phyloP scores from a whole-genome alignment of 768 basidiomycete species.

The Kwoniella sp. region DNA sequence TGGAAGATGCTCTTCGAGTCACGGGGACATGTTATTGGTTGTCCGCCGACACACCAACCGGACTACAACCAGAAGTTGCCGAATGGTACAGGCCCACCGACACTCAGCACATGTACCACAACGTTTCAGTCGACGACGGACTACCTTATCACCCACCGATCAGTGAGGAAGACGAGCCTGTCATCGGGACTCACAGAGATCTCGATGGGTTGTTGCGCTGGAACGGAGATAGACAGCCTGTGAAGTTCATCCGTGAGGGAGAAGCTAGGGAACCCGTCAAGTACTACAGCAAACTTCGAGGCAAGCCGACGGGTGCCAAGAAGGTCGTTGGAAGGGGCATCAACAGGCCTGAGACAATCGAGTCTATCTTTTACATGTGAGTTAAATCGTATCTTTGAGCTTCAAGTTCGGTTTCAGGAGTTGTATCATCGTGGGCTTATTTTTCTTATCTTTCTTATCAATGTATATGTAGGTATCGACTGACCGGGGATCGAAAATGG shows the following conservation, averaged over 20 bases:
- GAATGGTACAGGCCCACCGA: slow-evolving; percentile 40
- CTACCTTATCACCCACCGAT: slow-evolving; percentile 4
- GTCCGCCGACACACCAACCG: slow-evolving; percentile 47
- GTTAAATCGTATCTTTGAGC: not conserved
- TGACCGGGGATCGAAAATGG: slow-evolving; percentile 59
- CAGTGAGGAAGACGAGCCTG: not conserved
- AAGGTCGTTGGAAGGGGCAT: slow-evolving; percentile 44
- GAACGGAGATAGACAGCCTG: slow-evolving; percentile 26
- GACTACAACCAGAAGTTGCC: slow-evolving; percentile 52
- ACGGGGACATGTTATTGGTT: slow-evolving; percentile 58
- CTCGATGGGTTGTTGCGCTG: slow-evolving; percentile 27
- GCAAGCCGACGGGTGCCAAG: slow-evolving; percentile 45
- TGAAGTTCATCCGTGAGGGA: slow-evolving; percentile 1
- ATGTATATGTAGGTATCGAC: slow-evolving; percentile 46
- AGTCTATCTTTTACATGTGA: slow-evolving; percentile 53
- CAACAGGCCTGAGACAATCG: slow-evolving; percentile 58
- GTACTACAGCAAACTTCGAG: slow-evolving; percentile 33
- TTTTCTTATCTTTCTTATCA: slow-evolving; percentile 9
- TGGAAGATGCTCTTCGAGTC: slow-evolving; percentile 48
- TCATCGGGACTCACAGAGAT: slow-evolving; percentile 27
- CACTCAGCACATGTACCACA: slow-evolving; percentile 5
- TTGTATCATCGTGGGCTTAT: too few relatives aligned
- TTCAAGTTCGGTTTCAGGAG: not conserved
- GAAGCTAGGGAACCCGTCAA: slow-evolving; percentile 8
- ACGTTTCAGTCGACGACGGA: slow-evolving; percentile 3